Percentiles rank a stretch among this genome's conserved stretches.
Evolutionary conservation across 1,139 yeast genomes (phyloP).

Genomic region (Lodderomyces metapsilosis): DNA sequence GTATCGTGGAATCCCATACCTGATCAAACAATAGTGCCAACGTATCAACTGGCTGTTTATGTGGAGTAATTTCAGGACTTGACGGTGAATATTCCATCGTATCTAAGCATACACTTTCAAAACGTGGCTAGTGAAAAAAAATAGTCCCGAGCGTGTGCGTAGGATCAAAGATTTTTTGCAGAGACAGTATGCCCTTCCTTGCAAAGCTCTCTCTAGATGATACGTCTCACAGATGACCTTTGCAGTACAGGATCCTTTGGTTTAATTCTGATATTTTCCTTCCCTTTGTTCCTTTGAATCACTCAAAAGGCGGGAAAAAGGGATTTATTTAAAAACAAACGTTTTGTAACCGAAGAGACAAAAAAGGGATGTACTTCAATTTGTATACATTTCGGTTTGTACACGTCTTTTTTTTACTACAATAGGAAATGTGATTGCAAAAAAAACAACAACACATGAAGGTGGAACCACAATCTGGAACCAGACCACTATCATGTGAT

Average conservation of each 20-base stretch:
- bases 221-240: not conserved
- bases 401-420: not conserved
- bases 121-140: not conserved
- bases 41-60: not conserved
- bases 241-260: too few relatives aligned
- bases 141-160: too few relatives aligned
- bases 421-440: slow-evolving; percentile 3
- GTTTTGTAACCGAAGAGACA: not conserved
- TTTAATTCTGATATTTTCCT: not conserved
- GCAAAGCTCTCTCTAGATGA: not conserved
- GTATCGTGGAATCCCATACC: not conserved
- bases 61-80: not conserved
- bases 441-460: not conserved
- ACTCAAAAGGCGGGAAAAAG: not conserved
- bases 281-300: not conserved
- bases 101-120: not conserved
- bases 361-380: too few relatives aligned
- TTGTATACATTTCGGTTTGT: not conserved
- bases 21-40: not conserved
- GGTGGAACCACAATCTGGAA: too few relatives aligned
- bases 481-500: too few relatives aligned
- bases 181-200: too few relatives aligned
- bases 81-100: not conserved
- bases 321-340: not conserved
- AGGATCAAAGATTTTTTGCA: too few relatives aligned